Base-by-base conservation (phyloP, 169 alveolate genomes). In the Cryptosporidium sp. region DNA sequence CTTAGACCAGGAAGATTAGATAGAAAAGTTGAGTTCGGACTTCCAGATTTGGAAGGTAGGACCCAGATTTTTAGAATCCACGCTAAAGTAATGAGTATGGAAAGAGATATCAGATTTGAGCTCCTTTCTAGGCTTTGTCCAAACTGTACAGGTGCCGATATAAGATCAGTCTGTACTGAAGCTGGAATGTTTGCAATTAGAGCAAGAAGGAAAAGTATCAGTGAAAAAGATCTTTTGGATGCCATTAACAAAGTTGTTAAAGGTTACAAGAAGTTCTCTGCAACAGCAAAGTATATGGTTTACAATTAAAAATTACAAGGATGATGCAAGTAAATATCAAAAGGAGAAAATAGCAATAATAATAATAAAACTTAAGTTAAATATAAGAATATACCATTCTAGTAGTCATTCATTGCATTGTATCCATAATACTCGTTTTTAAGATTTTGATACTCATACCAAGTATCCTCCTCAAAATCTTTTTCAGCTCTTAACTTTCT, bases 151-250 rank as follows among this genome's bases (percentile, higher is more conserved):
- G 99, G 99, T 12, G 99, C 99, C 9, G 99, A 98, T 86, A 94
- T 98, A 69, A 95, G 99, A 93, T 94, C 99, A 68, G 99, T 98
- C 39, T 98, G 99, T 92, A 98, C 99, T 6, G 99, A 98, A 92
- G 99, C 99, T 45, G 99, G 99, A 29, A 98, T 98, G 99, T 97
- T 97, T 85, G 99, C 99, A 16, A 98, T 98, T 67, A 96, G 99
- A 85, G 99, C 99, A 8, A 96, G 99, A 91, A 94, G 99, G 91
- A 98, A 99, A 96, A 96, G 97, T 52, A 97, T 99, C 84, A 93
- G 98, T 39, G 99, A 97, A 92, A 96, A 97, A 93, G 99, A 98
- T 84, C 94, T 98, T 48, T 87, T 97, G 71, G 99, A 98, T 51
- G 99, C 99, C 18, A 97, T 97, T 85, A 98, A 98, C 85, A 98